Percentiles rank a stretch among this genome's conserved stretches.
These are phyloP conservation scores for Russula virescens DNA, from an alignment of 768 basidiomycete species.

Conservation along the genomic window DNA sequence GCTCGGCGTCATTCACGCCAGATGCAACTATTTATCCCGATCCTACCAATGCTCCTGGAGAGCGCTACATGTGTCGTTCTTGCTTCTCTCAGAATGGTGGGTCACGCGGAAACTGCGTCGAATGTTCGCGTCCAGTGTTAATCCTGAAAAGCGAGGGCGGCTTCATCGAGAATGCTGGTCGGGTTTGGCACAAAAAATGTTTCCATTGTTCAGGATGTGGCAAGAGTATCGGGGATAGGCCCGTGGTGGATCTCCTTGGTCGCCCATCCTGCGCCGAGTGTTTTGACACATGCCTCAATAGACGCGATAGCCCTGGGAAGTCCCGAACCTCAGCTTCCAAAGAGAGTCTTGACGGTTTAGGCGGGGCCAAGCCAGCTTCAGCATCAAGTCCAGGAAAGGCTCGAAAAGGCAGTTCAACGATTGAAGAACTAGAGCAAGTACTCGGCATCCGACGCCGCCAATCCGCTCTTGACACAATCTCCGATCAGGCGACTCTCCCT, in stretches of 20 bases:
- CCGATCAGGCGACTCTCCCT: conserved; percentile 4
- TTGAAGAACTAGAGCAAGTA: conserved; percentile 33
- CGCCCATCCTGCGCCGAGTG: conserved; percentile 75
- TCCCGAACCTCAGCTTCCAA: conserved; percentile 28
- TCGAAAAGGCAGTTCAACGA: conserved; percentile 32
- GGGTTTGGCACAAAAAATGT: conserved; percentile 78
- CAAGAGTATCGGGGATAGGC: conserved; percentile 64
- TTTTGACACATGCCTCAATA: conserved; percentile 67
- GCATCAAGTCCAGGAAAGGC: conserved; percentile 24
- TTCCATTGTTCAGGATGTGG: conserved; percentile 70
- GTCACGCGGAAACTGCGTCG: conserved; percentile 65
- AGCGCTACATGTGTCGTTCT: conserved; percentile 63
- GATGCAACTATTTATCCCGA: conserved; percentile 87
- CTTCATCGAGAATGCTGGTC: conserved; percentile 63
- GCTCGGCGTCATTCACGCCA: conserved; percentile 60
- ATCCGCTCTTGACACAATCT: conserved; percentile 21
- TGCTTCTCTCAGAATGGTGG: conserved; percentile 73
- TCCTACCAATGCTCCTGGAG: conserved; percentile 32
- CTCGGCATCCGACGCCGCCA: conserved; percentile 31
- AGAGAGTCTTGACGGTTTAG: conserved; percentile 25
- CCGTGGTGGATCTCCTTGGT: conserved; percentile 81
- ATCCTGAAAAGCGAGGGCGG: conserved; percentile 72
- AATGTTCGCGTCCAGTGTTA: conserved; percentile 65
- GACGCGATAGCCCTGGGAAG: conserved; percentile 35
- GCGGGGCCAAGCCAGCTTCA: conserved; percentile 28